Base-by-base conservation (phyloP, 371 early-diverging fungal genomes). In the Apophysomyces elegans region DNA sequence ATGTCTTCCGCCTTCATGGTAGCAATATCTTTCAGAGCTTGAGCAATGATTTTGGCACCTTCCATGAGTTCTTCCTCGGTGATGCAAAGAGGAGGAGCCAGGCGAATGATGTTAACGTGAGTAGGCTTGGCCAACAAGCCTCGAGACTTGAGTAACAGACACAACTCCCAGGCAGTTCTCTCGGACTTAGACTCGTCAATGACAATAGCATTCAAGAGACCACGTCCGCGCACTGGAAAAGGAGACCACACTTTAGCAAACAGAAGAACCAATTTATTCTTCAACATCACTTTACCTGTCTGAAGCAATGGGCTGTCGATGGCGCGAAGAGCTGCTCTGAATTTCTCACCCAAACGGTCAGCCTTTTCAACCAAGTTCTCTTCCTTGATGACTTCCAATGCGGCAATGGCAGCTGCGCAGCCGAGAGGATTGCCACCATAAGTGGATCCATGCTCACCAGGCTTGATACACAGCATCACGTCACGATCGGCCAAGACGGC, bases 401-500 rank as follows among this genome's bases (percentile, higher is more conserved):
- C 97, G 39, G 96, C 94, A 37, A 97, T 95, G 46, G 98, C 94
- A 36, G 92, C 96, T 18, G 98, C 97, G 66, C 90, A 92, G 14
- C 94, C 99, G 7, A 99, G 84, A 46, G 99, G 97, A 79, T 97
- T 96, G 44, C 98, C 99, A 59, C 99, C 99, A 72, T 96, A 99
- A 26, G 99, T 99, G 39, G 93, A 93, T 11, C 99, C 99, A 74
- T 99, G 98, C 80, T 97, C 96, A 68, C 96, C 99, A 43, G 97
- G 95, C 79, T 89, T 83, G 74, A 98, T 97, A 77, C 89, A 89
- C 7, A 96, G 86, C 98, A 98, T 97, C 54, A 95, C 80, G 38
- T 95, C 95, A 63, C 88, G 86, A 75, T 88, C 88, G 56, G 97
- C 88, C 58, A 99, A 85, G 50, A 97, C 96, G 32, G 96, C 96